Evolutionary conservation across 2,329 filamentous ascomycete genomes (phyloP).

Genomic region (Pestalotiopsis sp.): DNA sequence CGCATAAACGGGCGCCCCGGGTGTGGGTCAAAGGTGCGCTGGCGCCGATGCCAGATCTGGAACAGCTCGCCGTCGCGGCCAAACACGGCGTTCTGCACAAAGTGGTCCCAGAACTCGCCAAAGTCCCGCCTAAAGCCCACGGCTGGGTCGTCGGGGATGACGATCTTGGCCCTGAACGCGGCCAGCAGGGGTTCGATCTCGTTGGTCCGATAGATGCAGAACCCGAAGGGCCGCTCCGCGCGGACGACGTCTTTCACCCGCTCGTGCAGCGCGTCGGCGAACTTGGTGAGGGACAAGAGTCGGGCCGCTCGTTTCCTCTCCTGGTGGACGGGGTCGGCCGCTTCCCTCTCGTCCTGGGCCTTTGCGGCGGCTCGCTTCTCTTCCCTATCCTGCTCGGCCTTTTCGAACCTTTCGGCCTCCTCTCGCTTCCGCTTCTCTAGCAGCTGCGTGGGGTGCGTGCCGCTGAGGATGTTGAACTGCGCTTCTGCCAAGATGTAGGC

Average conservation of each 20-base stretch:
- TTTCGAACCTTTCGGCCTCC: not conserved
- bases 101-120: not conserved
- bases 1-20: not conserved
- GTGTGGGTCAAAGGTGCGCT: not conserved
- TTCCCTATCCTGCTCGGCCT: not conserved
- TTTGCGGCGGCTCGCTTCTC: not conserved
- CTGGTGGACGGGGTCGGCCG: not conserved
- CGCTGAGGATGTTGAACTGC: not conserved
- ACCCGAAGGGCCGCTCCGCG: not conserved
- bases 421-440: not conserved
- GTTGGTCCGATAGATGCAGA: not conserved
- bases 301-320: not conserved
- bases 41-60: not conserved
- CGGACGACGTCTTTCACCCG: not conserved
- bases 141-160: not conserved
- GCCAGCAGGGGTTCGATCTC: not conserved
- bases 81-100: not conserved
- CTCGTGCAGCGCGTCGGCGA: not conserved
- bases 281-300: not conserved
- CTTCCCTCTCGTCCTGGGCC: not conserved
- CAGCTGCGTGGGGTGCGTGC: not conserved
- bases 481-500: not conserved
- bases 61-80: not conserved
- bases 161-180: not conserved
- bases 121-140: not conserved